These are phyloP conservation scores for Chionographis japonica DNA, from an alignment of 106 monocot genomes.

Conservation along the genomic window DNA sequence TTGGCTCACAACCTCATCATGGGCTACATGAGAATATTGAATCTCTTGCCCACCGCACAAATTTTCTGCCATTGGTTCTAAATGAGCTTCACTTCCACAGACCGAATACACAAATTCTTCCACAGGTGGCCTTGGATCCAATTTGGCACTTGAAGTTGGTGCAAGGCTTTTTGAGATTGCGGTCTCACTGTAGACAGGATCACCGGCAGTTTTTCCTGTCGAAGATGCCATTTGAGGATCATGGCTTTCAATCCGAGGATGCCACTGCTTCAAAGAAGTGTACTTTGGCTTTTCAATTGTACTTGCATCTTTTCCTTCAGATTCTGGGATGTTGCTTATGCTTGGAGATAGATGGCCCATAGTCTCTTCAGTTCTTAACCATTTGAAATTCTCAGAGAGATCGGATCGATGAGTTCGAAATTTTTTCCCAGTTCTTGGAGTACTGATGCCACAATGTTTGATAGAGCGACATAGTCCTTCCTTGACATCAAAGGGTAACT, in stretches of 20 bases:
- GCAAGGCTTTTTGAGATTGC: conserved; percentile 2
- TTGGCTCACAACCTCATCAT: conserved; percentile 5
- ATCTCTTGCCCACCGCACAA: conserved; percentile 1
- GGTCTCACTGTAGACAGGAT: not conserved
- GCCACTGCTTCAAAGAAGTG: not conserved
- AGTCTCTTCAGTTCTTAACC: conserved; percentile 4
- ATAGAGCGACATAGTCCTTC: conserved; percentile 2
- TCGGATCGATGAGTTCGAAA: conserved; percentile 4
- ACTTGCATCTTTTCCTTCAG: not conserved
- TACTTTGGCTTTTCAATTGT: not conserved
- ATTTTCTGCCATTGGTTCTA: conserved; percentile 14
- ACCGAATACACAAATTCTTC: conserved; percentile 8
- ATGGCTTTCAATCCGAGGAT: conserved; percentile 4
- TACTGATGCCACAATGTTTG: not conserved
- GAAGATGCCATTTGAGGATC: not conserved
- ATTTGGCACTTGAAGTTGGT: not conserved
- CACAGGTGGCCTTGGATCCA: not conserved
- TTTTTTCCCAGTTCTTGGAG: conserved; percentile 6
- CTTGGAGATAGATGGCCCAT: conserved; percentile 1
- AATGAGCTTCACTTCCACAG: conserved; percentile 11
- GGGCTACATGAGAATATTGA: not conserved
- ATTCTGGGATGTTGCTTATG: not conserved
- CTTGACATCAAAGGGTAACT: not conserved
- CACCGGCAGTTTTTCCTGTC: not conserved
- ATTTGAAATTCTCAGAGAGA: not conserved